A percentile compares a stretch with the other conserved stretches of the same genome.
These are phyloP conservation scores for Pseudogymnoascus sp. DNA, from an alignment of 2,329 filamentous ascomycete genomes.

Conservation along the genomic window DNA sequence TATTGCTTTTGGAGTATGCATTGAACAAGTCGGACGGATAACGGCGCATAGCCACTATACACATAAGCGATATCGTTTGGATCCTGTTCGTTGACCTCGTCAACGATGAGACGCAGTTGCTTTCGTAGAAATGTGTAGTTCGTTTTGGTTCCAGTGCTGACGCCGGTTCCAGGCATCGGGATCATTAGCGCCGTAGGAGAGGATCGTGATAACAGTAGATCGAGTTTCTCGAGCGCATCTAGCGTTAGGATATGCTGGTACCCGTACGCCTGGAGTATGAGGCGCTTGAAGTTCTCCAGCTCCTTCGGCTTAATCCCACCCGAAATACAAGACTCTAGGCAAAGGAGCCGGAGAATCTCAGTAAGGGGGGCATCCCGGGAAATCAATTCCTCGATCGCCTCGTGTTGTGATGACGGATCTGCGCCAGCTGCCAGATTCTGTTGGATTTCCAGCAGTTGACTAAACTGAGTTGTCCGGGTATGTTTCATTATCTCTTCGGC, in stretches of 20 bases:
- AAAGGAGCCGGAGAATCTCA: constrained; percentile 78
- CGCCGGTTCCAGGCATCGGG: constrained; percentile 56
- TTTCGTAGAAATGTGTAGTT: constrained; percentile 88
- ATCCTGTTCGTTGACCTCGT: constrained; percentile 92
- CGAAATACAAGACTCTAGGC: constrained; percentile 82
- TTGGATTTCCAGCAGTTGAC: constrained; percentile 81
- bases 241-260: constrained; percentile 92
- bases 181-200: constrained; percentile 76
- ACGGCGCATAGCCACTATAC: constrained; percentile 91
- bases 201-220: constrained; percentile 70
- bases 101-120: constrained; percentile 78
- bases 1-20: constrained; percentile 88
- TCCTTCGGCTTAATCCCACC: constrained; percentile 85
- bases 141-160: constrained; percentile 59
- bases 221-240: constrained; percentile 78
- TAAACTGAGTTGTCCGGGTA: constrained; percentile 83
- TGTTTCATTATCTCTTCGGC: constrained; percentile 94
- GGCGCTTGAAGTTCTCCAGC: constrained; percentile 78
- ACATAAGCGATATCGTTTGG: constrained; percentile 96
- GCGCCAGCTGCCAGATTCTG: constrained; percentile 89
- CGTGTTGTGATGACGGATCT: constrained; percentile 82
- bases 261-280: constrained; percentile 86
- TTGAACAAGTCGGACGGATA: constrained; percentile 86
- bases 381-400: constrained; percentile 90
- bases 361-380: constrained; percentile 72